Evolutionary conservation across 805 yeast genomes (phyloP).

Genomic region (Saccharomycopsis vini): DNA sequence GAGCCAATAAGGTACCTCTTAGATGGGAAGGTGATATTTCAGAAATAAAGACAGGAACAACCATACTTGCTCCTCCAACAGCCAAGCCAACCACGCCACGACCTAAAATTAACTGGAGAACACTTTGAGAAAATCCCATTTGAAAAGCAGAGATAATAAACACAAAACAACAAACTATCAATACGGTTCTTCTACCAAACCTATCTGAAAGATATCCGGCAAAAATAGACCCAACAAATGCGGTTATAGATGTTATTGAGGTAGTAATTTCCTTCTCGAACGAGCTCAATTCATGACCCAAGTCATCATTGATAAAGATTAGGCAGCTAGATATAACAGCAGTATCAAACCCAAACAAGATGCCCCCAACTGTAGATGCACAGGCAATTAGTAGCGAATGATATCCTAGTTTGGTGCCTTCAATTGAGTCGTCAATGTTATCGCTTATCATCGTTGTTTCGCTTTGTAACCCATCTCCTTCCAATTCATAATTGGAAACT

Average conservation of each 20-base stretch:
- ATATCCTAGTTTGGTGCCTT: slow-evolving; percentile 15
- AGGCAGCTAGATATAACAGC: slow-evolving; percentile 57
- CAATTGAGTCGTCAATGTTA: too few relatives aligned
- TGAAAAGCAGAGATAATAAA: slow-evolving; percentile 42
- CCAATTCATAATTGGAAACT: too few relatives aligned
- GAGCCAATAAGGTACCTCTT: slow-evolving; percentile 32
- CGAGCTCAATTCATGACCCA: slow-evolving; percentile 27
- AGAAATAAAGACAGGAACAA: slow-evolving; percentile 50
- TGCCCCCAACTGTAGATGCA: slow-evolving; percentile 48
- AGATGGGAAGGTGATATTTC: slow-evolving; percentile 38
- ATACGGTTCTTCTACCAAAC: slow-evolving; percentile 33
- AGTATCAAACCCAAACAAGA: slow-evolving; percentile 57
- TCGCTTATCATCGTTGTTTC: too few relatives aligned
- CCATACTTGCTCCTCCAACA: slow-evolving; percentile 63
- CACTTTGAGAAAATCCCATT: slow-evolving; percentile 33
- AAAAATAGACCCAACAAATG: slow-evolving; percentile 41
- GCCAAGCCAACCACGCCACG: slow-evolving; percentile 62
- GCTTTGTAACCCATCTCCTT: too few relatives aligned
- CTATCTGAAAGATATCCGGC: slow-evolving; percentile 45
- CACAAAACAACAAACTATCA: slow-evolving; percentile 36
- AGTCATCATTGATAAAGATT: slow-evolving; percentile 36
- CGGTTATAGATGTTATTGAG: slow-evolving; percentile 44
- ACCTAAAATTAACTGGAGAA: slow-evolving; percentile 41
- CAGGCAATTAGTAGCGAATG: slow-evolving; percentile 21
- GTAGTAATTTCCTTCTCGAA: slow-evolving; percentile 34